Evolutionary conservation across 202 grass and related monocot genomes (phyloP).

Genomic region (Elaeis oleifera): DNA sequence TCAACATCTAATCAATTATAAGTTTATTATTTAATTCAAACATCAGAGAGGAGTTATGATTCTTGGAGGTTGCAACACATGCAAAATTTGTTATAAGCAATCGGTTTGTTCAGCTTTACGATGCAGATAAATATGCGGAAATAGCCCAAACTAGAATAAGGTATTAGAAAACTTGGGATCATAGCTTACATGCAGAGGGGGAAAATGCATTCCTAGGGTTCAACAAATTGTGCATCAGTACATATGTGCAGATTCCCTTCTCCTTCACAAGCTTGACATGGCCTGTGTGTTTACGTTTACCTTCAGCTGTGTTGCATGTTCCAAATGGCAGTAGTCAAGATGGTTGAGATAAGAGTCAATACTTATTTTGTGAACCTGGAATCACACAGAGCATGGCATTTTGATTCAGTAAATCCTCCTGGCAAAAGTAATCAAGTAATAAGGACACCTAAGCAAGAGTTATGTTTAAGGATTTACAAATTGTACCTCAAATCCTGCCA

Average conservation of each 20-base stretch:
- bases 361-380: constrained; percentile 14
- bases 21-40: no score
- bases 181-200: not conserved
- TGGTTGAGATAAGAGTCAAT: not conserved
- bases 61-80: no score
- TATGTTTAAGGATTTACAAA: not conserved
- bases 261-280: no score
- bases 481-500: constrained; percentile 57
- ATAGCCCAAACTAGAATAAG: not conserved
- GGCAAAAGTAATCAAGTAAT: not conserved
- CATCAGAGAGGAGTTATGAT: no score
- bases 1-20: no score
- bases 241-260: no score
- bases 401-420: not conserved
- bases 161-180: not conserved
- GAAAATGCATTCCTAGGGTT: not conserved
- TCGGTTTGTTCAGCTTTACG: no score
- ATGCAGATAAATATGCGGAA: no score
- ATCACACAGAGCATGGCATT: not conserved
- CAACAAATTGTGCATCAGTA: not conserved
- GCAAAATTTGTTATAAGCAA: no score
- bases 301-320: no score
- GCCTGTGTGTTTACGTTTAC: no score
- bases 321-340: no score
- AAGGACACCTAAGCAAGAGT: not conserved